Evolutionary conservation across 2,329 filamentous ascomycete genomes (phyloP).

Genomic region (Bertia moriformis): DNA sequence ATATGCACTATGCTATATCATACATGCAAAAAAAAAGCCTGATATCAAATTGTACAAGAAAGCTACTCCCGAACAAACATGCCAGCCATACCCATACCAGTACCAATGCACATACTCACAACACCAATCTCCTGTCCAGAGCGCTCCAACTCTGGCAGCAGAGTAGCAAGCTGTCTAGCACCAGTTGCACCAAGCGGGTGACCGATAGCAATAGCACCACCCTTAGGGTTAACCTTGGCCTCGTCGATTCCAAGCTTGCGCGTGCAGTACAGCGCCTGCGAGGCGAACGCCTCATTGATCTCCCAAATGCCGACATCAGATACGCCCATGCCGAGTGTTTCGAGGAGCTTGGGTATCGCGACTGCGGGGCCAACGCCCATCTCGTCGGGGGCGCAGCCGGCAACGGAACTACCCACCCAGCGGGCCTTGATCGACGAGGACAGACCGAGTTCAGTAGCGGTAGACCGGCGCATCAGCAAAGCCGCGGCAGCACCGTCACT

Average conservation of each 20-base stretch:
- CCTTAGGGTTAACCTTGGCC: constrained; percentile 72
- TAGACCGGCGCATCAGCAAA: constrained; percentile 72
- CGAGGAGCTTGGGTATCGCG: constrained; percentile 71
- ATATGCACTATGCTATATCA: too few species aligned
- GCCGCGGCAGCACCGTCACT: constrained; percentile 76
- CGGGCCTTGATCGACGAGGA: constrained; percentile 59
- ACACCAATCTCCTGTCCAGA: constrained; percentile 63
- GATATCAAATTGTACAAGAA: too few species aligned
- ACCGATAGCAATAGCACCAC: constrained; percentile 84
- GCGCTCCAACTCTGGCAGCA: constrained; percentile 53
- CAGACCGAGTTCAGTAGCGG: constrained; percentile 60
- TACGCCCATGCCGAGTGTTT: constrained; percentile 47
- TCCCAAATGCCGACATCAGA: constrained; percentile 76
- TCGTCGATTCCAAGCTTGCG: constrained; percentile 52
- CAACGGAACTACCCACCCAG: constrained; percentile 63
- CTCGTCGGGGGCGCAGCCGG: constrained; percentile 74
- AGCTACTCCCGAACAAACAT: constrained; percentile 48
- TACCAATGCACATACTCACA: constrained; percentile 79
- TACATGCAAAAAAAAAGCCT: too few species aligned
- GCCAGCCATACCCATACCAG: constrained; percentile 65
- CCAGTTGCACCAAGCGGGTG: constrained; percentile 85
- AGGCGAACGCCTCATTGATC: constrained; percentile 73
- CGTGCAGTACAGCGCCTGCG: constrained; percentile 56
- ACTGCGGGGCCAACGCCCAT: constrained; percentile 86
- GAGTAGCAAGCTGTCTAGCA: constrained; percentile 54